Evolutionary conservation across 164 flowering plant genomes (phyloP), one percentile per base, ranked within the genome.

Genomic region (Cinnamomum micranthum): DNA sequence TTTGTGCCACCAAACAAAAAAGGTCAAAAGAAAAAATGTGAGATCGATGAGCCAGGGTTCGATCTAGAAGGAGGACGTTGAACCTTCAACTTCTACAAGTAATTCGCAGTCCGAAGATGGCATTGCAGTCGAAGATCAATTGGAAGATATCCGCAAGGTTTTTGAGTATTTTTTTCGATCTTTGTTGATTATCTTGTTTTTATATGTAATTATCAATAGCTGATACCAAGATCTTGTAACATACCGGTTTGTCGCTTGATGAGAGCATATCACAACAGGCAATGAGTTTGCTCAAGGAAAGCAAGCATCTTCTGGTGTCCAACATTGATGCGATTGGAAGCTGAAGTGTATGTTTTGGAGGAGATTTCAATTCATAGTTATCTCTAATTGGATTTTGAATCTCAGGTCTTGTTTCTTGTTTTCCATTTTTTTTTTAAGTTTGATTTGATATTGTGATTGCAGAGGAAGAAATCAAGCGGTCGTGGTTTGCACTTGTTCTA

Each of bases 391-490:
- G 52, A 50, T 50, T 13, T 50, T 50, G 52, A 50, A 13, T 20
- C 65, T 22, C 19, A 12, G 9, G 3, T 74, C n/a, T 68, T 52
- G 11, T 25, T 23, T 24, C n/a, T n/a, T n/a, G n/a, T n/a, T n/a
- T 73, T 55, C 14, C 24, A 10, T 24, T 66, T 19, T 63, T 25
- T 25, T 33, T 14, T 60, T 69, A 20, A 24, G 24, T 51, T 55
- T 58, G 51, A 65, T 50, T 73, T 19, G 24, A 15, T 58, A 2
- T 71, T 19, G 50, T 73, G 28, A n/a, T 69, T 6, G 73, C 85
- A 94, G 99, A 84, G 0, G 97, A 90, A 74, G 98, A 95, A 83
- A 86, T 85, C 25, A 97, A 93, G 70, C 80, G 90, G 64, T 88
- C 76, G 75, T 92, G 96, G 98, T 91, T 90, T 86, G 91, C 97